phyloP scores from a whole-genome alignment of 352 stramenopile species.

The Globisporangium ultimum region DNA sequence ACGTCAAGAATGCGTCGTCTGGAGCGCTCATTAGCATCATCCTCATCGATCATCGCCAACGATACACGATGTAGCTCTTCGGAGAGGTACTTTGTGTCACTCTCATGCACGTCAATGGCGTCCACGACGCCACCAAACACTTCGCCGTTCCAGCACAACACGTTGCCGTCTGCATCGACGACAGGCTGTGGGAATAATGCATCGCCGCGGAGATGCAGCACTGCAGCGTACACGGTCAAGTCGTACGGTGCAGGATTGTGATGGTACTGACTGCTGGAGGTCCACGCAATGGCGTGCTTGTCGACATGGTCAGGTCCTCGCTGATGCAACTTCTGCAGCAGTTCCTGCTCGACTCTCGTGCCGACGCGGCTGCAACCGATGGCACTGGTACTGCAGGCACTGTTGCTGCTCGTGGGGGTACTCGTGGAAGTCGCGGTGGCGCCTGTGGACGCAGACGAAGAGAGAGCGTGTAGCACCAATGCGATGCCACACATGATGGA shows the following conservation, averaged over 20 bases:
- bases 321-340: conserved; percentile 16
- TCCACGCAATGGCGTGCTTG: conserved; percentile 4
- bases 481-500: too few species aligned
- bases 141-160: conserved; percentile 94
- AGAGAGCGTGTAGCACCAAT: too few species aligned
- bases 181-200: conserved; percentile 77
- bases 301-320: conserved; percentile 31
- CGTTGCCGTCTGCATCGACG: conserved; percentile 52
- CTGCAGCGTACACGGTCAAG: conserved; percentile 72
- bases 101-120: conserved; percentile 17
- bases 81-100: conserved; percentile 49
- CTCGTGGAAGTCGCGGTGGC: too few species aligned
- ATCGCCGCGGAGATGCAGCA: conserved; percentile 89
- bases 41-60: not conserved
- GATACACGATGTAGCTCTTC: conserved; percentile 29
- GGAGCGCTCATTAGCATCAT: not conserved
- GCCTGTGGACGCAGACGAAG: too few species aligned
- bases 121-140: conserved; percentile 52
- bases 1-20: conserved; percentile 23
- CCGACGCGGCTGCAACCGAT: too few species aligned
- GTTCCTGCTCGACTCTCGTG: conserved; percentile 6
- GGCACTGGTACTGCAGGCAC: too few species aligned
- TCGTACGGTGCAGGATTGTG: not conserved
- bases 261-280: not conserved
- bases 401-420: too few species aligned